Evolutionary conservation across 2,329 filamentous ascomycete species (phyloP).

Genomic region (Aspergillus versicolor): DNA sequence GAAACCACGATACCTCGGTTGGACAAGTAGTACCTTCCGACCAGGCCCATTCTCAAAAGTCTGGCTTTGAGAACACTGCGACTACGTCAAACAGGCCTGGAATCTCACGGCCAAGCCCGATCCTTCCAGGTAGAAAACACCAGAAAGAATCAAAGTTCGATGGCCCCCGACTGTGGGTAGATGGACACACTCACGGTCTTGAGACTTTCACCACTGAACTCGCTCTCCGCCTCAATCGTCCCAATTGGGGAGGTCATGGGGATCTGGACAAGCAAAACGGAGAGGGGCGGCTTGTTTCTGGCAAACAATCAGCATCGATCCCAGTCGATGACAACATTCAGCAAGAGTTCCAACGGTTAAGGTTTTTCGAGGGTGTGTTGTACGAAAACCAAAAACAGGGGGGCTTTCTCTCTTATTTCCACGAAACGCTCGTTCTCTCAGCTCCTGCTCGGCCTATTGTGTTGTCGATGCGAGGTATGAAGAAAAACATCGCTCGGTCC

Average conservation of each 20-base stretch:
- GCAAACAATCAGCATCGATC: not conserved
- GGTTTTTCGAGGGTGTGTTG: constrained; percentile 1
- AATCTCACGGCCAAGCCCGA: not conserved
- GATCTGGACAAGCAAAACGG: not conserved
- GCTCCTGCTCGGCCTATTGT: not conserved
- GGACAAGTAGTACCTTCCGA: not conserved
- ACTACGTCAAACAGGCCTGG: not conserved
- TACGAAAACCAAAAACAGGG: not conserved
- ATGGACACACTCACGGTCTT: not conserved
- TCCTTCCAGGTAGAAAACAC: not conserved
- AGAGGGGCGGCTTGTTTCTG: not conserved
- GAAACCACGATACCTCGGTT: not conserved
- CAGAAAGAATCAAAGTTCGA: not conserved
- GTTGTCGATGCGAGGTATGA: constrained; percentile 3
- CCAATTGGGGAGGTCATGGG: not conserved
- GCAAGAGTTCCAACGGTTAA: not conserved
- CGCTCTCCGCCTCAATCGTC: not conserved
- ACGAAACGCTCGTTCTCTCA: not conserved
- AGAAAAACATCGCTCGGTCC: not conserved
- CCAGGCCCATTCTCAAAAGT: not conserved
- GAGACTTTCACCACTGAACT: not conserved
- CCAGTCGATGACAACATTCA: not conserved
- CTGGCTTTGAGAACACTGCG: not conserved
- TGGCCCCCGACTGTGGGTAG: not conserved
- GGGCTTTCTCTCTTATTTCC: not conserved